Conservation (phyloP, 495 filamentous ascomycete species). For the Annulohypoxylon nitens region DNA sequence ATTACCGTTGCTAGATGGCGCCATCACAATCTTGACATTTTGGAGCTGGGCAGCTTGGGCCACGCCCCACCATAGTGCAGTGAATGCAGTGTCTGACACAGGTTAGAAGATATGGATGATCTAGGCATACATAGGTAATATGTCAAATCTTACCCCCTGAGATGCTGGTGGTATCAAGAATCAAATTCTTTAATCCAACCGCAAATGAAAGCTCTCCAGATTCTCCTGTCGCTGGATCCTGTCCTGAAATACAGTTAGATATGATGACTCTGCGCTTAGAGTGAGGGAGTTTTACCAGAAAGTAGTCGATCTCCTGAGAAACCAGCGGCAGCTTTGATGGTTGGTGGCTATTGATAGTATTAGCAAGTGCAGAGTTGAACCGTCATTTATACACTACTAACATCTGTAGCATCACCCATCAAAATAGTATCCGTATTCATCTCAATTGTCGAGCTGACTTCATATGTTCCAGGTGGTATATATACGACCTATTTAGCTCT, state of each 20-base stretch:
- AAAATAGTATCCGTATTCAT: constrained; percentile 71
- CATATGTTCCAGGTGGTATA: constrained; percentile 74
- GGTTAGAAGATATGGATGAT: constrained; percentile 10
- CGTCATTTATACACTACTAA: constrained; percentile 46
- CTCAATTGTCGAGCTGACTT: constrained; percentile 67
- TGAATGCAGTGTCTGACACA: constrained; percentile 53
- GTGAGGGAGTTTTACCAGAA: constrained; percentile 21
- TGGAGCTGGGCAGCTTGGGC: constrained; percentile 75
- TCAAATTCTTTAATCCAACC: constrained; percentile 75
- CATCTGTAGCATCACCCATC: constrained; percentile 74
- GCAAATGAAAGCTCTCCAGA: constrained; percentile 65
- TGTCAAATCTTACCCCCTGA: constrained; percentile 49
- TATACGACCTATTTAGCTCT: constrained; percentile 65
- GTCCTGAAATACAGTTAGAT: constrained; percentile 57
- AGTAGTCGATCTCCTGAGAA: constrained; percentile 55
- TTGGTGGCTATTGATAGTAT: constrained; percentile 58
- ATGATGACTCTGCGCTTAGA: neutral
- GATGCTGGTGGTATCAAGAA: constrained; percentile 74
- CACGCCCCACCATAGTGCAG: constrained; percentile 79
- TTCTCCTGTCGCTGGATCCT: constrained; percentile 56
- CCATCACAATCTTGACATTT: constrained; percentile 77
- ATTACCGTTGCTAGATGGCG: constrained; percentile 55
- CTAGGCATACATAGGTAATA: neutral
- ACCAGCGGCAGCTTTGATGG: constrained; percentile 69
- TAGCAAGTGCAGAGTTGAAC: neutral